Conservation (phyloP, 2,329 filamentous ascomycete genomes). For the Venturia asperata region DNA sequence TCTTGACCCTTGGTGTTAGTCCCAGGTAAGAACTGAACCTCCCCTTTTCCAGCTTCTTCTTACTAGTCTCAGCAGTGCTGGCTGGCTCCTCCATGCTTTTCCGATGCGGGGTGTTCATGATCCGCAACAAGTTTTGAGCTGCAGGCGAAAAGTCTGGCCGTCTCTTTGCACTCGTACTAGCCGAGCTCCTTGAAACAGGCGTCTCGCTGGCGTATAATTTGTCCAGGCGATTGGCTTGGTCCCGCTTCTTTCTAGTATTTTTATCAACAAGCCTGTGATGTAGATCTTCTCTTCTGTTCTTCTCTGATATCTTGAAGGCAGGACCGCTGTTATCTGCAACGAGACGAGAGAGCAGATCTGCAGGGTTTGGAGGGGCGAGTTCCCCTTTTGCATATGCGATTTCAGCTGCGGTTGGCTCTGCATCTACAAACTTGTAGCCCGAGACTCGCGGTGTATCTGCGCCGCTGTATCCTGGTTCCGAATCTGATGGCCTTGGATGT, state of each 20-base stretch:
- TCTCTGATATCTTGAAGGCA: slow-evolving; percentile 17
- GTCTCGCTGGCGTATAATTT: slow-evolving; percentile 29
- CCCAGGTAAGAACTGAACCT: slow-evolving; percentile 3
- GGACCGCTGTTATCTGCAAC: slow-evolving; percentile 10
- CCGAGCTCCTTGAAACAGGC: slow-evolving; percentile 24
- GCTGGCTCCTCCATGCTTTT: slow-evolving; percentile 23
- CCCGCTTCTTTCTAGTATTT: slow-evolving; percentile 64
- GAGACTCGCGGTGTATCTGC: slow-evolving; percentile 18
- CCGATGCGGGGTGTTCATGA: slow-evolving; percentile 42
- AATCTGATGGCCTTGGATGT: slow-evolving; percentile 47
- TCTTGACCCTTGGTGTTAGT: slow-evolving; percentile 3
- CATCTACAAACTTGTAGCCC: slow-evolving; percentile 20
- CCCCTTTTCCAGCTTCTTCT: not conserved
- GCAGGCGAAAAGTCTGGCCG: slow-evolving; percentile 61
- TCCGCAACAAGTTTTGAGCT: slow-evolving; percentile 60
- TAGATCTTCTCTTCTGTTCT: slow-evolving; percentile 15
- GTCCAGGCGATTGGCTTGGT: slow-evolving; percentile 27
- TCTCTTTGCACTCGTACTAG: slow-evolving; percentile 44
- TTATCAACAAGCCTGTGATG: slow-evolving; percentile 79
- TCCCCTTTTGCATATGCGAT: slow-evolving; percentile 12
- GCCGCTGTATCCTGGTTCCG: slow-evolving; percentile 18
- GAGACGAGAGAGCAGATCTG: slow-evolving; percentile 9
- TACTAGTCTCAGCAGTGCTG: not conserved
- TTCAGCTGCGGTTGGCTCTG: slow-evolving; percentile 17
- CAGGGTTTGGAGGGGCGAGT: not conserved